Evolutionary conservation across 768 basidiomycete species (phyloP), one percentile per base, ranked within the genome.

Genomic region (Phlebiopsis flavidoalba): DNA sequence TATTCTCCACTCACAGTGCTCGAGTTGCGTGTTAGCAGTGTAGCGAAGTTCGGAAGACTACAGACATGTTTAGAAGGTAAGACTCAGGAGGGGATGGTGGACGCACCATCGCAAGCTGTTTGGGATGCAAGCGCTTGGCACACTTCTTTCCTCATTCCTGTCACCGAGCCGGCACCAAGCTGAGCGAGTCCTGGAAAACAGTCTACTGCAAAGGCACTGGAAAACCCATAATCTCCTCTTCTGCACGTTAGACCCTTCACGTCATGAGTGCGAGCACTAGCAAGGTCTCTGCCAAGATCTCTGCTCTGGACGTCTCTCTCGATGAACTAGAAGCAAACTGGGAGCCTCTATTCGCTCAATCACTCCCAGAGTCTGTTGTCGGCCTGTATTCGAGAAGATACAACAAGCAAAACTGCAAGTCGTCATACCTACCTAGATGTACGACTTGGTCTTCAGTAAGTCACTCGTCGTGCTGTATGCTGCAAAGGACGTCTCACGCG

Each of bases 11-110:
- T 73, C 68, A 96, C 95, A 77, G 75, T 97, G 95, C 73, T 97
- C 94, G 26, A 95, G 76, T 73, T 98, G 95, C 12, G 95, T 95
- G 72, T 96, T 98, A 15, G 93, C 94, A 0, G 95, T 98, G 71
- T 98, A 97, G 67, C 95, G 81, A 5, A 97, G 80, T 74, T 98
- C 95, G 45, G 92, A 95, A 54, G 91, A 90, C 91, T 93, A 50
- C 10, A n/a, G 17, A 36, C 6, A 37, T 2, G 26, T 64, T n/a
- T 3, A 57, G 59, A 31, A n/a, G 60, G 15, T 14, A 21, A 24
- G 40, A 5, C 19, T 21, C 19, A 46, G 48, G 57, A 35, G 21
- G 46, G 33, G 22, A 61, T 49, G 59, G 17, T 48, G 59, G 48
- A 62, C 57, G 48, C 60, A 66, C 56, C 64, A 68, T 67, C 64